Evolutionary conservation across 1,284 basidiomycete species (phyloP).

Genomic region (Ceratobasidium sp.): DNA sequence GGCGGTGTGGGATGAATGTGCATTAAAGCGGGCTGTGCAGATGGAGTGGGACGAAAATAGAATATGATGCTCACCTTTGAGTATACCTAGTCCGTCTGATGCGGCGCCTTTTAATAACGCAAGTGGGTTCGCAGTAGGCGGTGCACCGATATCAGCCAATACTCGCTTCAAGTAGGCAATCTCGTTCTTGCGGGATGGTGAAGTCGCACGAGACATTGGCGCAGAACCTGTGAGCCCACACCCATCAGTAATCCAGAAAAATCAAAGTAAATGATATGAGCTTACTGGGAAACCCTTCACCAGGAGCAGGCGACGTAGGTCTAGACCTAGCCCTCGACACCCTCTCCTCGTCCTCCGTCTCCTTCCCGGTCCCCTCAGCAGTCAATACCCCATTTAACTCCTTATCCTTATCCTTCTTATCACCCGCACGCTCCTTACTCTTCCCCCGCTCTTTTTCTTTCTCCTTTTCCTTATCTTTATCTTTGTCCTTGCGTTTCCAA

Average conservation of each 20-base stretch:
- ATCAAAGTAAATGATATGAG: too few relatives aligned
- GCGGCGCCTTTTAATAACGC: conserved; percentile 33
- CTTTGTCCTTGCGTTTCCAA: conserved; percentile 42
- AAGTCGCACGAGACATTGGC: conserved; percentile 28
- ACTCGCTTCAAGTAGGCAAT: conserved; percentile 73
- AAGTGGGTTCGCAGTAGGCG: conserved; percentile 29
- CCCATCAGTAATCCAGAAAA: background rate
- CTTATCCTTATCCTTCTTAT: conserved; percentile 23
- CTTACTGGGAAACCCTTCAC: too few relatives aligned
- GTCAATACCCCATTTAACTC: too few relatives aligned
- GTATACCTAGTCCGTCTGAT: conserved; percentile 22
- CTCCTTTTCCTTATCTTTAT: too few relatives aligned
- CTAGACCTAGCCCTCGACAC: background rate
- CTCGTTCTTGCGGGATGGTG: conserved; percentile 57
- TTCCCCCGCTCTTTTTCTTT: conserved; percentile 30
- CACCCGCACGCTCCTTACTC: conserved; percentile 26
- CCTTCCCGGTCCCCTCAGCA: background rate
- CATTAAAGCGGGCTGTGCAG: background rate
- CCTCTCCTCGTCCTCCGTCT: conserved; percentile 13
- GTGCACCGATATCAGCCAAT: conserved; percentile 65
- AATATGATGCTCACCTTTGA: conserved; percentile 7
- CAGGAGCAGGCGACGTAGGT: background rate
- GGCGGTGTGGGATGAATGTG: background rate
- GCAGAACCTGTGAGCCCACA: background rate
- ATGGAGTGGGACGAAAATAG: background rate